Percentiles rank a stretch among this genome's conserved stretches.
phyloP scores from a whole-genome alignment of 225 moss, liverwort and hornwort genomes.

The Physcomitrium patens region DNA sequence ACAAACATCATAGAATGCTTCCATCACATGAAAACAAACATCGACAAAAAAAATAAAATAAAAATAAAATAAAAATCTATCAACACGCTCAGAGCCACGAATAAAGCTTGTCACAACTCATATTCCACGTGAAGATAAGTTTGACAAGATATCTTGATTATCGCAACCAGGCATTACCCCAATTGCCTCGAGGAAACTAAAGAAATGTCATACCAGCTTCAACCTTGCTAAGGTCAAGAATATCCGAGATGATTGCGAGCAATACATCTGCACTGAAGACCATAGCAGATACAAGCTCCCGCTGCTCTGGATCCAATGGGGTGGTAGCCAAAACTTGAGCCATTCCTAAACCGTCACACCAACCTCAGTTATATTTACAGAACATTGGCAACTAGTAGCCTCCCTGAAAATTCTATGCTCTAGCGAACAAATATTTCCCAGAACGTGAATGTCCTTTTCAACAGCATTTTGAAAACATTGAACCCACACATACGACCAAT shows the following conservation, averaged over 20 bases:
- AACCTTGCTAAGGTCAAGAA: slow-evolving; percentile 63
- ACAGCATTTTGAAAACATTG: background rate
- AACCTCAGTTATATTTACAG: slow-evolving; percentile 11
- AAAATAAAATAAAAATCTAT: too few relatives aligned
- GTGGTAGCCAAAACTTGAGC: slow-evolving; percentile 68
- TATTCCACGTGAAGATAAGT: background rate
- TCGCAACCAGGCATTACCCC: background rate
- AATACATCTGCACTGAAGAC: slow-evolving; percentile 66
- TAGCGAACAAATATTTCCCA: background rate
- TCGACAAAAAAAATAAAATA: background rate
- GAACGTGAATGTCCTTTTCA: background rate
- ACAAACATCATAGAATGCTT: background rate
- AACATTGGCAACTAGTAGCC: slow-evolving; percentile 1
- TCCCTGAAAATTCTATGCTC: slow-evolving; percentile 4
- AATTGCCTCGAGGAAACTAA: background rate
- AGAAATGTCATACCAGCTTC: slow-evolving; percentile 49
- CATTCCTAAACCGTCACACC: slow-evolving; percentile 48
- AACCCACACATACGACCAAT: too few relatives aligned
- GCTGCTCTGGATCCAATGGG: slow-evolving; percentile 52
- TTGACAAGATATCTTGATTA: background rate
- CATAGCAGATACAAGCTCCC: slow-evolving; percentile 67
- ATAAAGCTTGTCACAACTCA: background rate
- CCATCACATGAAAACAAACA: slow-evolving; percentile 2
- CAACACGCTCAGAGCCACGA: background rate
- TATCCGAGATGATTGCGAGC: slow-evolving; percentile 67